phyloP scores from a whole-genome alignment of 768 basidiomycete genomes.

The Paxillus involutus region DNA sequence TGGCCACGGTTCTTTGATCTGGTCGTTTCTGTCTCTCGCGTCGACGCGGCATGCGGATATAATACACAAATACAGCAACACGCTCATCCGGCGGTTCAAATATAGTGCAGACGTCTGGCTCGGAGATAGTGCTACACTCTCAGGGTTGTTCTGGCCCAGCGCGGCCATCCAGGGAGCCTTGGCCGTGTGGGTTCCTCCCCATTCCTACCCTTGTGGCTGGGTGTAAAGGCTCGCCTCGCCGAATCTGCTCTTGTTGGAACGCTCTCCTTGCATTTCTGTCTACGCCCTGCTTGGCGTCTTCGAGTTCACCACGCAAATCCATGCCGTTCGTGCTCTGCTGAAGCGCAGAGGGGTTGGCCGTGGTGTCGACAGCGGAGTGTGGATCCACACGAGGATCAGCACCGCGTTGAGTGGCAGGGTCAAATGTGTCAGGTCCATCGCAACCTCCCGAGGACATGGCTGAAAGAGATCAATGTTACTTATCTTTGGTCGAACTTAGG shows the following conservation, averaged over 20 bases:
- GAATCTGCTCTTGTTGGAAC: background rate
- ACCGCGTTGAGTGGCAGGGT: constrained; percentile 2
- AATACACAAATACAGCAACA: background rate
- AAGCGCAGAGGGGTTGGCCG: background rate
- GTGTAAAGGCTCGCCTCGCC: background rate
- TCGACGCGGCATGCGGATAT: no score
- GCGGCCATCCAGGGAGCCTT: background rate
- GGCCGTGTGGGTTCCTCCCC: background rate
- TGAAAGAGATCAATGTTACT: background rate
- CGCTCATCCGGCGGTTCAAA: background rate
- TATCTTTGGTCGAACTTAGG: background rate
- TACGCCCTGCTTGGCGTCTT: constrained; percentile 2
- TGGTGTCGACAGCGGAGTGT: background rate
- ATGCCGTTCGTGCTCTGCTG: background rate
- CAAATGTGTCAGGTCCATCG: background rate
- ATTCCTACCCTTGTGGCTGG: background rate
- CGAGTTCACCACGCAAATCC: background rate
- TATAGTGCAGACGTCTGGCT: no score
- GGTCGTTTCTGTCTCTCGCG: no score
- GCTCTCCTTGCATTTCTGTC: background rate
- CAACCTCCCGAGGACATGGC: constrained; percentile 9
- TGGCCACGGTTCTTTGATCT: no score
- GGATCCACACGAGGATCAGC: background rate
- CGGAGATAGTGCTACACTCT: no score
- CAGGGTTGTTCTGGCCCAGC: background rate